Evolutionary conservation across 129 eudicot species (phyloP), one percentile per base, ranked within the genome.

Genomic region (Helichrysum umbraculigerum): DNA sequence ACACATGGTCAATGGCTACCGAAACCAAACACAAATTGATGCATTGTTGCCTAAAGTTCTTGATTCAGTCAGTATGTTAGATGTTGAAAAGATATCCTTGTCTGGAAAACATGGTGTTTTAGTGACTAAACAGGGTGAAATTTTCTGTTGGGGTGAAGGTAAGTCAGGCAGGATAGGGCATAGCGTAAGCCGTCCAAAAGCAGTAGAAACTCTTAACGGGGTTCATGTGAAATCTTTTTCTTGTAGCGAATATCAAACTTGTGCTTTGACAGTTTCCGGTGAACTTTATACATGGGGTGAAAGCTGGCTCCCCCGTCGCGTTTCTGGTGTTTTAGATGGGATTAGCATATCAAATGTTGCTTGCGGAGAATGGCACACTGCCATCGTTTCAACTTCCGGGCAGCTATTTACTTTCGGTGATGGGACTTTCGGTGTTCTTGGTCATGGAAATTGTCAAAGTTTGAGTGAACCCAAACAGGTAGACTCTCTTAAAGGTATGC

Each of bases 371-470:
- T 88, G 93, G 93, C 93, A 88, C 76, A 83, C 79, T 0, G 90
- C 88, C 10, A 73, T 85, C 8, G 81, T 88, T 19, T 83, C 90
- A 7, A 47, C 78, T 28, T 83, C 82, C 15, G 93, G 93, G 52
- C 69, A 81, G 39, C 69, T 88, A 21, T 88, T 75, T 70, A 88
- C 93, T 14, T 85, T 50, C n/a, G 93, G 93, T 6, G 93, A 88
- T 42, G 93, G 93, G 81, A 88, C 93, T 7, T 88, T 88, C 30
- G 93, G 93, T 22, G 93, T 88, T 73, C 88, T 88, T 17, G 93
- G 93, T 54, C 93, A 88, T 22, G 93, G 93, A 60, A 78, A 84
- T 42, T 68, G 80, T 71, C 79, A 76, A 81, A 81, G 81, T 68
- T 50, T 83, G 66, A 58, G 66, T 4, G 81, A 85, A 59, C 93